phyloP scores from a whole-genome alignment of 352 stramenopile species.

The Pythium volutum region DNA sequence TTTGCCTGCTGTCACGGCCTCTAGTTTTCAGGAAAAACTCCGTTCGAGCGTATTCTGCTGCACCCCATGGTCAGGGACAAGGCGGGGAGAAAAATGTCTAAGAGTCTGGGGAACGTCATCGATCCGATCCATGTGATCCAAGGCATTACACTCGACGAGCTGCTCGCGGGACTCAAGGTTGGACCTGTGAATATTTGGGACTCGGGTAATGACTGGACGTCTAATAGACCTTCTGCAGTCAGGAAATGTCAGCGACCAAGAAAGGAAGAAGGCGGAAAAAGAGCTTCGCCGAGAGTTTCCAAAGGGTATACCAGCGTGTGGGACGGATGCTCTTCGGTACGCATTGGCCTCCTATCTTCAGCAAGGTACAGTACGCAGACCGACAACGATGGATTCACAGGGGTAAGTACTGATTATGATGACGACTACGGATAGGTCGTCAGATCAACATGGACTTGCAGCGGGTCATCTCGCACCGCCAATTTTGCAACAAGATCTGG shows the following conservation, averaged over 20 bases:
- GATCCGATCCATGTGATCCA: slow-evolving; percentile 97
- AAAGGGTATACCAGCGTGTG: slow-evolving; percentile 98
- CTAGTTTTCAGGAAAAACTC: slow-evolving; percentile 91
- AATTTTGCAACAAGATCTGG: slow-evolving; percentile 99
- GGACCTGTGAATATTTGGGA: slow-evolving; percentile 85
- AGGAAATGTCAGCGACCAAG: slow-evolving; percentile 86
- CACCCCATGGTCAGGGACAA: slow-evolving; percentile 98
- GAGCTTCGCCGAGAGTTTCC: slow-evolving; percentile 97
- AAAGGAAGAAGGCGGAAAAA: slow-evolving; percentile 98
- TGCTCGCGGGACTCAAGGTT: slow-evolving; percentile 94
- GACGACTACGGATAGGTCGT: slow-evolving; percentile 40
- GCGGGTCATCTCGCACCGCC: slow-evolving; percentile 97
- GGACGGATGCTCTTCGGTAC: slow-evolving; percentile 98
- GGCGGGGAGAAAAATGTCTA: slow-evolving; percentile 99
- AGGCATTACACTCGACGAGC: slow-evolving; percentile 92
- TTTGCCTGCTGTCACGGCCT: not conserved
- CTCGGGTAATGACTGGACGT: not conserved
- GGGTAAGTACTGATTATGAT: not conserved
- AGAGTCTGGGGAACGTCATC: slow-evolving; percentile 99
- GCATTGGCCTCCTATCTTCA: slow-evolving; percentile 95
- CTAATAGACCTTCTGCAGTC: slow-evolving; percentile 25
- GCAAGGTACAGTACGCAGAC: slow-evolving; percentile 49
- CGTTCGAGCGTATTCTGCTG: slow-evolving; percentile 97
- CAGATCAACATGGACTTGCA: slow-evolving; percentile 99
- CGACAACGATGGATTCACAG: not conserved